Conservation (phyloP, 106 monocot genomes). For the Narthecium ossifragum region DNA sequence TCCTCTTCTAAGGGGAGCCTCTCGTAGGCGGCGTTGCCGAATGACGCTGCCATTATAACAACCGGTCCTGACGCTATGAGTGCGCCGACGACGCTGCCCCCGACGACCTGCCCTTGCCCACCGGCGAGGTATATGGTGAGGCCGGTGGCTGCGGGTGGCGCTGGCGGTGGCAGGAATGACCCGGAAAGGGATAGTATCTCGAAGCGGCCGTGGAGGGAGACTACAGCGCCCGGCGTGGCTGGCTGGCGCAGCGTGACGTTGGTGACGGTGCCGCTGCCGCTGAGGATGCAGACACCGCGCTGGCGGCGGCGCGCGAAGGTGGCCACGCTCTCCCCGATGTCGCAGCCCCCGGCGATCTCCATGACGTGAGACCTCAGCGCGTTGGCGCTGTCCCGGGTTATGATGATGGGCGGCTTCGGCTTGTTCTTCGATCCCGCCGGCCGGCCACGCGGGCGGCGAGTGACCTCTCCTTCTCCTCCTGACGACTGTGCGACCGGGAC, state of each 20-base stretch:
- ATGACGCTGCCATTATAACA: constrained; percentile 58
- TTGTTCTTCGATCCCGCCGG: constrained; percentile 74
- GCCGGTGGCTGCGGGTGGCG: constrained; percentile 43
- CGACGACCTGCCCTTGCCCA: constrained; percentile 67
- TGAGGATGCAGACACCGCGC: constrained; percentile 51
- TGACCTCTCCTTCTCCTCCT: constrained; percentile 17
- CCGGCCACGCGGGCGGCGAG: constrained; percentile 44
- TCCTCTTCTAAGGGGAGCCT: constrained; percentile 60
- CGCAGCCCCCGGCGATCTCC: constrained; percentile 50
- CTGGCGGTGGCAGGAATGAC: constrained; percentile 55
- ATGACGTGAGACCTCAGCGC: constrained; percentile 53
- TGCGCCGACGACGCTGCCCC: constrained; percentile 51
- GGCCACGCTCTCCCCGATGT: constrained; percentile 48
- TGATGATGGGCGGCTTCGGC: constrained; percentile 69
- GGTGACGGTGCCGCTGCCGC: constrained; percentile 46
- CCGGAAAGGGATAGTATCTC: constrained; percentile 62
- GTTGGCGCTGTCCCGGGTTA: constrained; percentile 66
- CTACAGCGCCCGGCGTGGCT: constrained; percentile 31
- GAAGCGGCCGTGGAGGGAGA: constrained; percentile 51
- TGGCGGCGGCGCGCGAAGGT: constrained; percentile 54
- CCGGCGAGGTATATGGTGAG: constrained; percentile 51
- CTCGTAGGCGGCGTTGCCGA: constrained; percentile 63
- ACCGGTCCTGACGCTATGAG: constrained; percentile 47
- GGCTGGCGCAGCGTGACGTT: constrained; percentile 71
- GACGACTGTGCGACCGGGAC: background rate